These are phyloP conservation scores for Colletotrichum siamense DNA, from an alignment of 2,329 filamentous ascomycete genomes.

Conservation along the genomic window DNA sequence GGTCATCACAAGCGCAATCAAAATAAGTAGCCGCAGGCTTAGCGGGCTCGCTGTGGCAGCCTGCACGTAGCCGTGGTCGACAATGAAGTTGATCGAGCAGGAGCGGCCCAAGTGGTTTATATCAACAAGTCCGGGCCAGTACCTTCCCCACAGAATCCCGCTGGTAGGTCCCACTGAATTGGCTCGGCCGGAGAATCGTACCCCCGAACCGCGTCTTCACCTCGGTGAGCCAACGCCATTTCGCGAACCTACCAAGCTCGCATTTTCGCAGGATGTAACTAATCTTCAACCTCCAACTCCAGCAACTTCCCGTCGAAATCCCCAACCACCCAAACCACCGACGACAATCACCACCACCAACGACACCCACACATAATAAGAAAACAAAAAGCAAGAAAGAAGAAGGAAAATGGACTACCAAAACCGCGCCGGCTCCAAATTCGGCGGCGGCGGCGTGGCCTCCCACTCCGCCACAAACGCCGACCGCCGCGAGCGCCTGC, in stretches of 20 bases:
- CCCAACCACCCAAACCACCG: background rate
- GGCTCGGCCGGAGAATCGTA: background rate
- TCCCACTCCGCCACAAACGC: conserved; percentile 93
- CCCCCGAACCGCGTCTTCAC: background rate
- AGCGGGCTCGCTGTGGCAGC: background rate
- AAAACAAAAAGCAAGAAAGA: fast-evolving
- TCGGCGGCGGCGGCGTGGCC: conserved; percentile 95
- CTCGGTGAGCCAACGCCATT: background rate
- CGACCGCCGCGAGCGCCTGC: conserved; percentile 94
- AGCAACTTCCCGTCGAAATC: background rate
- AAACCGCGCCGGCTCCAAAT: conserved; percentile 96
- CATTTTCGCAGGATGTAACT: background rate
- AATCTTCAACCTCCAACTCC: background rate
- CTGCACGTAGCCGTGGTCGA: background rate
- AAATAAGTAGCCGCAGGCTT: background rate
- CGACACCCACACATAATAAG: background rate
- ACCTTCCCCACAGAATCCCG: background rate
- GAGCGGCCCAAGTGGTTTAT: background rate
- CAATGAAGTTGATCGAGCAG: background rate
- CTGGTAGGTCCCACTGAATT: background rate
- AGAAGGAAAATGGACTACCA: conserved; percentile 69
- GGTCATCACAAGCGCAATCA: background rate
- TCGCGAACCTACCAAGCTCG: background rate
- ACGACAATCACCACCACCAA: background rate
- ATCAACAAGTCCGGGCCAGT: background rate